A percentile compares a stretch with the other conserved stretches of the same genome.
These are phyloP conservation scores for Cantharellus anzutake DNA, from an alignment of 768 basidiomycete genomes.

Conservation along the genomic window DNA sequence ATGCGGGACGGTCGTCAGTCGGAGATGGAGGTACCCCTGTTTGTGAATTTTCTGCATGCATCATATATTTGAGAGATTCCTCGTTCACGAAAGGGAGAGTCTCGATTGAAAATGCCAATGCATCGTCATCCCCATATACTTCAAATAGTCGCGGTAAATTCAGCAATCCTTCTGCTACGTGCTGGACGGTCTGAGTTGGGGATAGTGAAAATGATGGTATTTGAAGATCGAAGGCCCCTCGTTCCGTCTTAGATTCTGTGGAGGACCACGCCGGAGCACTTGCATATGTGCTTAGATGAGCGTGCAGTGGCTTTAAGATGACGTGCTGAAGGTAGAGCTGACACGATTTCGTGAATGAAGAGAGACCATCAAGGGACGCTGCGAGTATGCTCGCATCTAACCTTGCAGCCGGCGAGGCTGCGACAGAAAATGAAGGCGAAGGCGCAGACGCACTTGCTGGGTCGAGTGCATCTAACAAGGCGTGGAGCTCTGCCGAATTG, in stretches of 20 bases:
- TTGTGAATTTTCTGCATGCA: background rate
- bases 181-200: conserved; percentile 73
- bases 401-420: background rate
- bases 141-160: conserved; percentile 89
- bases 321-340: conserved; percentile 66
- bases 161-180: conserved; percentile 81
- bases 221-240: conserved; percentile 28
- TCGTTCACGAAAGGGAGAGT: conserved; percentile 55
- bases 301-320: conserved; percentile 65
- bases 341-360: conserved; percentile 42
- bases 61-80: conserved; percentile 18
- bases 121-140: conserved; percentile 83
- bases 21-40: background rate
- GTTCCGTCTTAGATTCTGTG: conserved; percentile 20
- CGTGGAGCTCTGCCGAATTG: conserved; percentile 59
- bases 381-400: background rate
- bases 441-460: background rate
- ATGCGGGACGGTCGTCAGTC: background rate
- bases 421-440: background rate
- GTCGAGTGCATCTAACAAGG: conserved; percentile 28
- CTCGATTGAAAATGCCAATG: conserved; percentile 70
- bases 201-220: conserved; percentile 88
- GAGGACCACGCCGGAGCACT: conserved; percentile 46
- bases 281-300: conserved; percentile 54
- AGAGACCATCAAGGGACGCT: background rate